Evolutionary conservation across 2,329 filamentous ascomycete genomes (phyloP).

Genomic region (Penicillium sp.): DNA sequence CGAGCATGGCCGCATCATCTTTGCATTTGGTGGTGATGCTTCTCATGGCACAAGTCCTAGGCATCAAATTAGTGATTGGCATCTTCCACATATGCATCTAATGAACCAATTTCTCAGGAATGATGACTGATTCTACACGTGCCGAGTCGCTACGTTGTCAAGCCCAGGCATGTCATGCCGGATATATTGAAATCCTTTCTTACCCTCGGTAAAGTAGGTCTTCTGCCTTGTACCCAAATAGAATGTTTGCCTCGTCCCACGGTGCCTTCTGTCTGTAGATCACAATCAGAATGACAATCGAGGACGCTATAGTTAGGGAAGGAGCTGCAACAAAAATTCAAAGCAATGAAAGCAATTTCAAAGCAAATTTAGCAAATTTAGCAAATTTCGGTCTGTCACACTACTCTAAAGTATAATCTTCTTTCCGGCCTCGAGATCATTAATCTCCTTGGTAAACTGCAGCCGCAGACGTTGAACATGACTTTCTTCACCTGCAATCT

Average conservation of each 20-base stretch:
- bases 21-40: slow-evolving; percentile 58
- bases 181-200: slow-evolving; percentile 38
- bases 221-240: slow-evolving; percentile 34
- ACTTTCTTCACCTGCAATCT: slow-evolving; percentile 57
- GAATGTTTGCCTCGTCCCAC: no score
- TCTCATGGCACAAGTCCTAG: slow-evolving; percentile 52
- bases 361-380: no score
- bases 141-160: slow-evolving; percentile 30
- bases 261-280: no score
- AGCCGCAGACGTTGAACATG: slow-evolving; percentile 37
- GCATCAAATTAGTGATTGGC: neutral
- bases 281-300: no score
- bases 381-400: no score
- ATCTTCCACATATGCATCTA: slow-evolving; percentile 3
- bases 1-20: slow-evolving; percentile 28
- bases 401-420: slow-evolving; percentile 6
- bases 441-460: slow-evolving; percentile 37
- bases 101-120: slow-evolving; percentile 9
- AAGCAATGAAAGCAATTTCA: no score
- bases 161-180: slow-evolving; percentile 31
- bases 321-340: no score
- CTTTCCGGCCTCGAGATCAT: slow-evolving; percentile 41
- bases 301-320: no score
- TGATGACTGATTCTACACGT: slow-evolving; percentile 6
- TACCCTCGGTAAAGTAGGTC: slow-evolving; percentile 39